phyloP scores from a whole-genome alignment of 768 basidiomycete species.

The Russula abietina region DNA sequence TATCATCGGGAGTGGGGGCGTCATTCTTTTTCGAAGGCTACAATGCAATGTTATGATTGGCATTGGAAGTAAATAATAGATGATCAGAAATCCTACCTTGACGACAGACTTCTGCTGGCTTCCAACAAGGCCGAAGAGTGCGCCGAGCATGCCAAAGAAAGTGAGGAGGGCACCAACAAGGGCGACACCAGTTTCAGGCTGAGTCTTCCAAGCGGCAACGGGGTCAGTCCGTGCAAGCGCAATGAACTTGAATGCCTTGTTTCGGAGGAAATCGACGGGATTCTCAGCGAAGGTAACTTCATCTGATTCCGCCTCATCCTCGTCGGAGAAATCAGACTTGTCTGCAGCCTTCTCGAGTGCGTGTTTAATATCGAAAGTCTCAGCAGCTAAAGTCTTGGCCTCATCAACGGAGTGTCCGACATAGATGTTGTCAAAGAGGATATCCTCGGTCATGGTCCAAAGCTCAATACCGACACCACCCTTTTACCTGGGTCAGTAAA shows the following conservation, averaged over 20 bases:
- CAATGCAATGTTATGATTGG: constrained; percentile 10
- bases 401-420: constrained; percentile 84
- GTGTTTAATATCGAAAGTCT: constrained; percentile 92
- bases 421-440: constrained; percentile 91
- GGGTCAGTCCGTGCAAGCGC: constrained; percentile 73
- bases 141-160: constrained; percentile 78
- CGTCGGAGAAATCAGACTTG: constrained; percentile 43
- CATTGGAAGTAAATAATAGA: neutral
- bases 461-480: constrained; percentile 96
- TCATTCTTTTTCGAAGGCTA: constrained; percentile 78
- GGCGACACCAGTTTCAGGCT: constrained; percentile 82
- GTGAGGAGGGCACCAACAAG: constrained; percentile 70
- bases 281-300: constrained; percentile 58
- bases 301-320: constrained; percentile 37
- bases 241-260: constrained; percentile 73
- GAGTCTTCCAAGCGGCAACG: constrained; percentile 72
- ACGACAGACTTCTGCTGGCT: constrained; percentile 65
- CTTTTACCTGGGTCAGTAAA: constrained; percentile 33
- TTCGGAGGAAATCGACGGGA: constrained; percentile 74
- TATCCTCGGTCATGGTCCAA: constrained; percentile 99
- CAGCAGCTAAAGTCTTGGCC: constrained; percentile 73
- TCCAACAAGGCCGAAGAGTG: constrained; percentile 73
- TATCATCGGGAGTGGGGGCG: constrained; percentile 54
- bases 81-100: constrained; percentile 42
- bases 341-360: constrained; percentile 61